Evolutionary conservation across 495 filamentous ascomycete genomes (phyloP).

Genomic region (Penicillium argentinense): DNA sequence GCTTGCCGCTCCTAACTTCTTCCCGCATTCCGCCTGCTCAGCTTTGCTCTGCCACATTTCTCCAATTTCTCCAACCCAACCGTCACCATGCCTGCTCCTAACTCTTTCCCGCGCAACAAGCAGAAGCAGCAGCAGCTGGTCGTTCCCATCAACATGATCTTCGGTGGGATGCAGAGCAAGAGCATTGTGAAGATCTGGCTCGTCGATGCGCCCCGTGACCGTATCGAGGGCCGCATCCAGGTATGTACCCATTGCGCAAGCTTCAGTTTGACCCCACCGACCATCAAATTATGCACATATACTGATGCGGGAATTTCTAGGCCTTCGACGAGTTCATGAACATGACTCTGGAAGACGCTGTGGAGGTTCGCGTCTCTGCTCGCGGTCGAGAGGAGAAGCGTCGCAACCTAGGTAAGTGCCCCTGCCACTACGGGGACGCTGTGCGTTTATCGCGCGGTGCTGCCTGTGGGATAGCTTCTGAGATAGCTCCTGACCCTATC

Average conservation of each 20-base stretch:
- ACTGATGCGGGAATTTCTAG: slow-evolving; percentile 37
- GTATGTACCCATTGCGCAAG: slow-evolving; percentile 48
- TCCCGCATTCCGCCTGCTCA: neutral
- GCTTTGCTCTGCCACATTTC: neutral
- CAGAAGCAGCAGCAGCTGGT: slow-evolving; percentile 85
- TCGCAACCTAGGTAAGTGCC: too few species aligned
- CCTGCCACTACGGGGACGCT: too few species aligned
- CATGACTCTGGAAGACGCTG: slow-evolving; percentile 90
- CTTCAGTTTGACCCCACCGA: too few species aligned
- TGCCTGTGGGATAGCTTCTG: too few species aligned
- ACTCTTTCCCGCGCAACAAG: slow-evolving; percentile 47
- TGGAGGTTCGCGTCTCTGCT: slow-evolving; percentile 63
- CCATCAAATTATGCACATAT: too few species aligned
- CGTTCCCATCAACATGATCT: slow-evolving; percentile 98
- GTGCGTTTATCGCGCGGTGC: too few species aligned
- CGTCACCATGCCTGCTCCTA: neutral
- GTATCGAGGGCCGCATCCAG: slow-evolving; percentile 93
- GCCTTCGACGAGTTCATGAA: slow-evolving; percentile 99
- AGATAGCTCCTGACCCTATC: neutral
- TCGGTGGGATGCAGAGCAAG: slow-evolving; percentile 89
- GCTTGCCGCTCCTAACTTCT: slow-evolving; percentile 10
- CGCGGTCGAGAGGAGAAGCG: too few species aligned
- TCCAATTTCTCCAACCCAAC: slow-evolving; percentile 5
- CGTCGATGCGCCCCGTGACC: slow-evolving; percentile 88
- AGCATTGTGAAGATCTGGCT: slow-evolving; percentile 92